A percentile compares a stretch with the other conserved stretches of the same genome.
Conservation (phyloP, 768 basidiomycete genomes). For the Brasilioporus rufonigricans region DNA sequence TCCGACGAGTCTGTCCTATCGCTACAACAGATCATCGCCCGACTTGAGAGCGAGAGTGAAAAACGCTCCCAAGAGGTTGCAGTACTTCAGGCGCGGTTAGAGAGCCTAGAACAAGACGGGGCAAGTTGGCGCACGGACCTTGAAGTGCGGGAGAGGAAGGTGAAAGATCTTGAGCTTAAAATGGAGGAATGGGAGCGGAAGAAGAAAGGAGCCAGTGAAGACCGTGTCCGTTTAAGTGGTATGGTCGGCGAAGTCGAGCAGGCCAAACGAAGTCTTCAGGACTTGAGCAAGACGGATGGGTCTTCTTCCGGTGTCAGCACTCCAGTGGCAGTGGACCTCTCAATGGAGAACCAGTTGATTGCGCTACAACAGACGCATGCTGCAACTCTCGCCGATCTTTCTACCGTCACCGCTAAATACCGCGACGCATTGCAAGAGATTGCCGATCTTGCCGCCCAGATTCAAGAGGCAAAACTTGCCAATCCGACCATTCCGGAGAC, state of each 20-base stretch:
- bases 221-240: slow-evolving; percentile 61
- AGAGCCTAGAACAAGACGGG: slow-evolving; percentile 66
- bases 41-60: slow-evolving; percentile 73
- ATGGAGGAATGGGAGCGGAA: slow-evolving; percentile 77
- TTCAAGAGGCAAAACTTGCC: slow-evolving; percentile 79
- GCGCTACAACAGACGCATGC: slow-evolving; percentile 81
- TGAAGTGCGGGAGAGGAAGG: slow-evolving; percentile 74
- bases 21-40: slow-evolving; percentile 70
- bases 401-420: slow-evolving; percentile 78
- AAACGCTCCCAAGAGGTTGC: slow-evolving; percentile 70
- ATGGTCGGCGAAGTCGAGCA: slow-evolving; percentile 70
- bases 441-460: slow-evolving; percentile 87
- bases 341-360: slow-evolving; percentile 60
- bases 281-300: slow-evolving; percentile 31
- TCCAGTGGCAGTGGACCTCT: slow-evolving; percentile 34
- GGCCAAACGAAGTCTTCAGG: slow-evolving; percentile 66
- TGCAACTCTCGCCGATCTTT: slow-evolving; percentile 76
- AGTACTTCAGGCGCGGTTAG: slow-evolving; percentile 67
- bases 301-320: slow-evolving; percentile 30
- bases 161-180: slow-evolving; percentile 74
- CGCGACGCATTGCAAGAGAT: slow-evolving; percentile 89
- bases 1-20: slow-evolving; percentile 74
- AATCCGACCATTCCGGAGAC: slow-evolving; percentile 45
- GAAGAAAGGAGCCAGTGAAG: slow-evolving; percentile 64
- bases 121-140: slow-evolving; percentile 83